A percentile compares a stretch with the other conserved stretches of the same genome.
Evolutionary conservation across 257 asterid species (phyloP).

Genomic region (Jasminum sambac): DNA sequence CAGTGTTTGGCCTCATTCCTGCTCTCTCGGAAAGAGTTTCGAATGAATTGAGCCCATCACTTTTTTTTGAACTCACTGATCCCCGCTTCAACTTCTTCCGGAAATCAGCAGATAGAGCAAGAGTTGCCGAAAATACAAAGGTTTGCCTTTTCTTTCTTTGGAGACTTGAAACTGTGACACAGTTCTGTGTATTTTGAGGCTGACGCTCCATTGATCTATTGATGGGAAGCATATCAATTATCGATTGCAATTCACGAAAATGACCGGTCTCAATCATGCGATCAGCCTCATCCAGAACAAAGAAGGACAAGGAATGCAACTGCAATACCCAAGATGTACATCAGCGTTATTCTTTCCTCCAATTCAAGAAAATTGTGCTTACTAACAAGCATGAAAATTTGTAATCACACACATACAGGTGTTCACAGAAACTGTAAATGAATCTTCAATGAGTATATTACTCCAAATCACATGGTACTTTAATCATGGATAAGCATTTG

Average conservation of each 20-base stretch:
- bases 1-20: constrained; percentile 87
- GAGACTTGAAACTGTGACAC: constrained; percentile 59
- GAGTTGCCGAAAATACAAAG: constrained; percentile 94
- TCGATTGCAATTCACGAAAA: constrained; percentile 90
- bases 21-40: constrained; percentile 91
- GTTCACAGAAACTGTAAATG: constrained; percentile 2
- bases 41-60: constrained; percentile 71
- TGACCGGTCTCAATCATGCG: constrained; percentile 98
- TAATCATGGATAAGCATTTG: background rate
- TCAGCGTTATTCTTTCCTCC: constrained; percentile 10
- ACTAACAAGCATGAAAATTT: background rate
- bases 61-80: constrained; percentile 46
- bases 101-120: constrained; percentile 86
- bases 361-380: background rate
- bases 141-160: constrained; percentile 95
- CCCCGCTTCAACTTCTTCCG: constrained; percentile 89
- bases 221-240: constrained; percentile 91
- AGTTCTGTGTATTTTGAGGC: constrained; percentile 51
- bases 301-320: constrained; percentile 91
- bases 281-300: constrained; percentile 98
- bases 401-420: constrained; percentile 13
- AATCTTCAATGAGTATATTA: constrained; percentile 6
- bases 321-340: constrained; percentile 40
- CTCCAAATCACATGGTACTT: background rate
- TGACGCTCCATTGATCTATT: constrained; percentile 50